phyloP scores from a whole-genome alignment of 2,329 filamentous ascomycete species.

The Fusarium veterinarium region DNA sequence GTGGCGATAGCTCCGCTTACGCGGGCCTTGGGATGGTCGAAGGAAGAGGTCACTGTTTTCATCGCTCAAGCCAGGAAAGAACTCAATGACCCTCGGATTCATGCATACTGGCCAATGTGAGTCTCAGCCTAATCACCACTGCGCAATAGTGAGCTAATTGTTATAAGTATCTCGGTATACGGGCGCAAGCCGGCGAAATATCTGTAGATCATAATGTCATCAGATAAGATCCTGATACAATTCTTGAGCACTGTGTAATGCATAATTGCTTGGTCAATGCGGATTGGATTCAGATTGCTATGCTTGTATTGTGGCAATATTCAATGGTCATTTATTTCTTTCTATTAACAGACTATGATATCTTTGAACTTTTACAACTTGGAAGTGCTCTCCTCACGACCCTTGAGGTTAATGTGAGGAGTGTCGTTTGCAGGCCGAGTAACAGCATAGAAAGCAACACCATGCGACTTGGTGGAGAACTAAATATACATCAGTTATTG shows the following conservation, averaged over 20 bases:
- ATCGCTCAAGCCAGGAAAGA: conserved; percentile 16
- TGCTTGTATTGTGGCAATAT: too few species aligned
- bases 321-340: too few species aligned
- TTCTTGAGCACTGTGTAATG: too few species aligned
- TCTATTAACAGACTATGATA: background rate
- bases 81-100: conserved; percentile 9
- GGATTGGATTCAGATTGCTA: too few species aligned
- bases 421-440: conserved; percentile 21
- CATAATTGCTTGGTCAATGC: too few species aligned
- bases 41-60: conserved; percentile 22
- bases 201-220: too few species aligned
- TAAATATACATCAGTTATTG: background rate
- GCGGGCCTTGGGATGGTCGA: conserved; percentile 13
- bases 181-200: background rate
- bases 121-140: too few species aligned
- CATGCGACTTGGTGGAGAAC: conserved; percentile 26
- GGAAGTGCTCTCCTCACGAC: conserved; percentile 1
- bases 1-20: conserved; percentile 18
- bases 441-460: conserved; percentile 32
- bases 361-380: background rate
- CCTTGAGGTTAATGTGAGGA: background rate
- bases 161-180: conserved; percentile 4
- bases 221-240: too few species aligned
- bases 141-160: background rate
- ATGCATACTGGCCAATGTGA: conserved; percentile 34